These are phyloP conservation scores for Corchorus olitorius DNA, from an alignment of 345 rosid genomes.

Conservation along the genomic window DNA sequence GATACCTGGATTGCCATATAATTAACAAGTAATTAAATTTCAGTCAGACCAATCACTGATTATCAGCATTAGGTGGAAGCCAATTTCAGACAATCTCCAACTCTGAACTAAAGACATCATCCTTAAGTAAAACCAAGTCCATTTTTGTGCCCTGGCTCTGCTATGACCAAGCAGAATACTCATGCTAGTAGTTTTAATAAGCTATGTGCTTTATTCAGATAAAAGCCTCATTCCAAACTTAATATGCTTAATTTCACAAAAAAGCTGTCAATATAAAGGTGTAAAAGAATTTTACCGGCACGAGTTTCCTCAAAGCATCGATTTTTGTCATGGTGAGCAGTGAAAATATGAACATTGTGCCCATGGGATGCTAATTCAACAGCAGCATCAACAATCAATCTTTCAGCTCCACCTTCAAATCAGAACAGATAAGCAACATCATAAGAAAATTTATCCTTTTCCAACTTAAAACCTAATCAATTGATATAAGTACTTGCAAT, in stretches of 20 bases:
- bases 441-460: neutral
- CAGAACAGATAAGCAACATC: neutral
- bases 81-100: neutral
- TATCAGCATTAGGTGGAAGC: too few species aligned
- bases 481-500: neutral
- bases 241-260: neutral
- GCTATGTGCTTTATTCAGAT: neutral
- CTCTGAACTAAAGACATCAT: neutral
- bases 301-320: conserved; percentile 95
- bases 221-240: neutral
- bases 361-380: conserved; percentile 81
- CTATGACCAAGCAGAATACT: neutral
- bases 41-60: neutral
- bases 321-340: conserved; percentile 83
- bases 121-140: neutral
- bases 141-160: neutral
- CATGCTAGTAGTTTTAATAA: neutral
- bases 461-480: neutral
- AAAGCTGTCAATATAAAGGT: neutral
- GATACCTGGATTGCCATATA: conserved; percentile 45
- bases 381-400: conserved; percentile 91
- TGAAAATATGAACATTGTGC: conserved; percentile 80
- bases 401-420: conserved; percentile 86
- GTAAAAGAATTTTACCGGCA: conserved; percentile 41
- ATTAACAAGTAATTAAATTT: neutral